phyloP scores from a whole-genome alignment of 176 grass and related monocot species.

The Rhynchospora tenuis region DNA sequence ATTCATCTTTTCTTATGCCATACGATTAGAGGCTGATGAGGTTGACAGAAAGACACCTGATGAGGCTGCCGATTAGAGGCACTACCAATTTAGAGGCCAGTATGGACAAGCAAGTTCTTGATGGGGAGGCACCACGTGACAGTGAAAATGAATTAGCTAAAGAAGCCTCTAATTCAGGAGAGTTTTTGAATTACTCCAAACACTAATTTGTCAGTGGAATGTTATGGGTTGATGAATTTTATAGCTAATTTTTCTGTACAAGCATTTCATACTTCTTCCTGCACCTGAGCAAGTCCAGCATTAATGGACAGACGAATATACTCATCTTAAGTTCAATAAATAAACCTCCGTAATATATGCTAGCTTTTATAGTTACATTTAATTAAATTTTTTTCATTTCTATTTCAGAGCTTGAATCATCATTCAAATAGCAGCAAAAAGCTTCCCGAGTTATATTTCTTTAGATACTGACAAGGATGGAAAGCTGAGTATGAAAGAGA shows the following conservation, averaged over 20 bases:
- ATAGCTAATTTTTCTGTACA: background rate
- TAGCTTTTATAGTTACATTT: too few relatives aligned
- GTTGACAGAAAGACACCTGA: conserved; percentile 58
- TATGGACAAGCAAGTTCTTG: conserved; percentile 18
- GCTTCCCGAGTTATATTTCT: too few relatives aligned
- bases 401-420: too few relatives aligned
- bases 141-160: conserved; percentile 42
- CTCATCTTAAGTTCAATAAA: too few relatives aligned
- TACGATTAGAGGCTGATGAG: conserved; percentile 57
- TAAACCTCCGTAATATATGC: too few relatives aligned
- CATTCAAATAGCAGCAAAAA: too few relatives aligned
- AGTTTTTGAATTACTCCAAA: conserved; percentile 89
- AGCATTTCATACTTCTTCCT: background rate
- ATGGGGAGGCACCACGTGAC: conserved; percentile 38
- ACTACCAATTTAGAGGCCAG: conserved; percentile 30
- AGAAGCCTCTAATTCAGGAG: conserved; percentile 54
- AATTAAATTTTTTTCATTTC: too few relatives aligned
- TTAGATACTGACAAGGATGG: conserved; percentile 86
- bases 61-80: conserved; percentile 44
- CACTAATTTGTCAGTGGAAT: conserved; percentile 95
- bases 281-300: conserved; percentile 66
- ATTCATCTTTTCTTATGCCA: background rate
- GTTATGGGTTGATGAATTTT: conserved; percentile 90
- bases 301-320: too few relatives aligned
- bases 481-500: conserved; percentile 69